Evolutionary conservation across 768 basidiomycete genomes (phyloP).

Genomic region (Tephrocybe sp.): DNA sequence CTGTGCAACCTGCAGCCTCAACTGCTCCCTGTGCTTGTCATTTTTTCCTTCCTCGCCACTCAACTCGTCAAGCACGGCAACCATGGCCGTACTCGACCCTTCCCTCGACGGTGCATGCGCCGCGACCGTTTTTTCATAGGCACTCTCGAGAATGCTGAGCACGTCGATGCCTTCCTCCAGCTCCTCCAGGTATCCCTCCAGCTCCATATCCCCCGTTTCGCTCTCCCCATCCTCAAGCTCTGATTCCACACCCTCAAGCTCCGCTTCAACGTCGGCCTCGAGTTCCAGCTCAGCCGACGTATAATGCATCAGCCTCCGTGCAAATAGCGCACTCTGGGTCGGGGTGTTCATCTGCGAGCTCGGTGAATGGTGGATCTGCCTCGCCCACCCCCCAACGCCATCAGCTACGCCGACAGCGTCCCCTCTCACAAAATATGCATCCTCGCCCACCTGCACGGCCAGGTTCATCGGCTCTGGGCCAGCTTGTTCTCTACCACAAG

Average conservation of each 20-base stretch:
- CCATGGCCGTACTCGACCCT: constrained; percentile 68
- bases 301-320: constrained; percentile 83
- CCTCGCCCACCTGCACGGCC: constrained; percentile 86
- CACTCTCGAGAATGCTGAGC: constrained; percentile 65
- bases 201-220: constrained; percentile 28
- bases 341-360: constrained; percentile 16
- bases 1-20: constrained; percentile 68
- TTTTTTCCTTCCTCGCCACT: constrained; percentile 24
- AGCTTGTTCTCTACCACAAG: constrained; percentile 11
- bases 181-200: constrained; percentile 46
- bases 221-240: no score
- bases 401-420: constrained; percentile 95
- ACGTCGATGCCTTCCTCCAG: constrained; percentile 71
- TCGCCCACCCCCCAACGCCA: constrained; percentile 91
- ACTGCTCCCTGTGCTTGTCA: constrained; percentile 47
- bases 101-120: constrained; percentile 44
- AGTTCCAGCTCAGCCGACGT: constrained; percentile 55
- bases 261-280: constrained; percentile 11
- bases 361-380: not conserved
- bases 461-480: constrained; percentile 35
- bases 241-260: no score
- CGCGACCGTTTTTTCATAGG: constrained; percentile 64
- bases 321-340: constrained; percentile 57
- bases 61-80: constrained; percentile 46
- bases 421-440: constrained; percentile 81